A percentile compares a stretch with the other conserved stretches of the same genome.
phyloP scores from a whole-genome alignment of 495 filamentous ascomycete species.

The Penicillium tannophilum region DNA sequence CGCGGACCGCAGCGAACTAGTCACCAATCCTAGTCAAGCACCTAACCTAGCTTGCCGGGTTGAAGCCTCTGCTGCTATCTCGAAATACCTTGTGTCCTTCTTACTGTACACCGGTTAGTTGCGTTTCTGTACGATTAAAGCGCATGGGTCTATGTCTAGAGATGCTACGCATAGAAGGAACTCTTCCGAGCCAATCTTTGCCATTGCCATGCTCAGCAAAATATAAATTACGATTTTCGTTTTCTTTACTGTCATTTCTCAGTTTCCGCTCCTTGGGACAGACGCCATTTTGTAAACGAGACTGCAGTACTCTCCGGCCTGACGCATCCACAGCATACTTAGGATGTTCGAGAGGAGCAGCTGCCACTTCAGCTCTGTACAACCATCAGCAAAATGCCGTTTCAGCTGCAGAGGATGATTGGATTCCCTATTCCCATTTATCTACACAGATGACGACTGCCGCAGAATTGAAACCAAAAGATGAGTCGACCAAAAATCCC shows the following conservation, averaged over 20 bases:
- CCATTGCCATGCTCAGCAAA: not conserved
- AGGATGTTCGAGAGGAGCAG: constrained; percentile 2
- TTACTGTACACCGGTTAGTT: not conserved
- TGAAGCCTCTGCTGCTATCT: not conserved
- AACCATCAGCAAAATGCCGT: constrained; percentile 14
- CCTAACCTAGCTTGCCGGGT: not conserved
- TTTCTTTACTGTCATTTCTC: not conserved
- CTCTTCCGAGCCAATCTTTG: not conserved
- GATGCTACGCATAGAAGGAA: not conserved
- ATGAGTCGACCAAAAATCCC: not conserved
- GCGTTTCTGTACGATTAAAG: not conserved
- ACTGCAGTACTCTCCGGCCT: not conserved
- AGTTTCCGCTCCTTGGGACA: not conserved
- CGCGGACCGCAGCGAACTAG: not conserved
- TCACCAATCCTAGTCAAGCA: not conserved
- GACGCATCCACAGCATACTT: not conserved
- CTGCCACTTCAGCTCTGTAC: constrained; percentile 20
- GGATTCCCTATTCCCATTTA: not conserved
- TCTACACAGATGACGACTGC: not conserved
- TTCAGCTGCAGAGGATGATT: constrained; percentile 8
- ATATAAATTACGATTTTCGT: not conserved
- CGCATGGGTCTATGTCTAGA: not conserved
- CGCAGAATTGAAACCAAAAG: not conserved
- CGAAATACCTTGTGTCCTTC: not conserved
- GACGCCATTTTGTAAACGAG: constrained; percentile 2